phyloP scores from a whole-genome alignment of 2,329 filamentous ascomycete species.

The Botrytis elliptica region DNA sequence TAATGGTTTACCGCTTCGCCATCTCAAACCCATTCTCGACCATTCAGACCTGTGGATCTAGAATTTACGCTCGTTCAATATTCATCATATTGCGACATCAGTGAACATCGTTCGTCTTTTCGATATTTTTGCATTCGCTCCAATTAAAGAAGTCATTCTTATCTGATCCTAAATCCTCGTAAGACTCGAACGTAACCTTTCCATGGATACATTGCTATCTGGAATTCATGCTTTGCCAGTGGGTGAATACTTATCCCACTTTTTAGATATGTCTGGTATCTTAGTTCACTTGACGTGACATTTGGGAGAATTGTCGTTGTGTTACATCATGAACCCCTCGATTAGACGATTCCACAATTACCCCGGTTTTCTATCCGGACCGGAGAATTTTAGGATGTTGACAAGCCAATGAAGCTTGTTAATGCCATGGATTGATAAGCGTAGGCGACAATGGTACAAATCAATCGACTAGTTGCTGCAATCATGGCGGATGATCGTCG shows the following conservation, averaged over 20 bases:
- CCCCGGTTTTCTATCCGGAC: neutral
- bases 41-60: neutral
- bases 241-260: conserved; percentile 5
- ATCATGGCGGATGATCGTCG: neutral
- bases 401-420: neutral
- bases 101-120: neutral
- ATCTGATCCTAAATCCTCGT: neutral
- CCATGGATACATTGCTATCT: neutral
- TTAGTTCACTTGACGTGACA: conserved; percentile 13
- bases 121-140: neutral
- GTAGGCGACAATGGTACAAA: neutral
- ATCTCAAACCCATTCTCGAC: neutral
- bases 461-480: neutral
- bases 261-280: neutral
- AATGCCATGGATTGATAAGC: neutral
- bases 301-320: neutral
- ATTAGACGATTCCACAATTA: neutral
- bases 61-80: neutral
- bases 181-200: neutral
- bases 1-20: neutral
- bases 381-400: neutral
- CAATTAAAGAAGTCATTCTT: conserved; percentile 1
- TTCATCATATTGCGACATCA: neutral
- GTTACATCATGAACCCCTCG: conserved; percentile 3
- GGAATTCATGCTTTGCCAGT: neutral